Base-by-base conservation (phyloP, 306 rosid species). In the Mucuna pruriens region DNA sequence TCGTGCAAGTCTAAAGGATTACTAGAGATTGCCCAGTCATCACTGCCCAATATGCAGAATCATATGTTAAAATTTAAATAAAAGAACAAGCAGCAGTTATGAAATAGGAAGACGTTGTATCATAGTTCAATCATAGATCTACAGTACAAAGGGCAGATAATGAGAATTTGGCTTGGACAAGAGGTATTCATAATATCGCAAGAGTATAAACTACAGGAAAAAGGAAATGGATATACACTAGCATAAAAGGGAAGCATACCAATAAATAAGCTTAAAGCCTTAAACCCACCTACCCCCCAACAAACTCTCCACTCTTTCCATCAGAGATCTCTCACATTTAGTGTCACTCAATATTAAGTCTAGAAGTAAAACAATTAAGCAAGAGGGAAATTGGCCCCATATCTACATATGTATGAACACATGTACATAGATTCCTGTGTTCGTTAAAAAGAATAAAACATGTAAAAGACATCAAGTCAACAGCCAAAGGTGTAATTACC, bases 1-100 rank as follows among this genome's bases (percentile, higher is more conserved):
- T 88, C 90, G 79, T 78, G 83, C 81, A 86, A 77, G 84, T 89
- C 89, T 75, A 87, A 78, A 39, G 88, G 90, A 51, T 84, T 61
- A 39, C 91, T 86, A 49, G 90, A 80, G 38, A 83, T 76, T 5
- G 90, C 77, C 91, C 91, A 83, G 66, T 86, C 87, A 71, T 80
- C 89, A 77, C 91, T 89, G 86, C 7, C 23, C 25, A 73, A 54
- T 48, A 79, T 58, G 68, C 80, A 78, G 60, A 77, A 68, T 23
- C 45, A 34, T 16, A 62, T 33, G 12, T 33, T 34, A n/a, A n/a
- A n/a, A n/a, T n/a, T n/a, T n/a, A 34, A 34, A 19, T 34, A 15
- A 2, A 8, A 64, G 6, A 64, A 34, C 25, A 38, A 34, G 42
- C n/a, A 45, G 42, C 15, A 54, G 15, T 22, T 9, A 60, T 20